A percentile compares a stretch with the other conserved stretches of the same genome.
Evolutionary conservation across 768 basidiomycete species (phyloP).

Genomic region (Mycena albidolilacea): DNA sequence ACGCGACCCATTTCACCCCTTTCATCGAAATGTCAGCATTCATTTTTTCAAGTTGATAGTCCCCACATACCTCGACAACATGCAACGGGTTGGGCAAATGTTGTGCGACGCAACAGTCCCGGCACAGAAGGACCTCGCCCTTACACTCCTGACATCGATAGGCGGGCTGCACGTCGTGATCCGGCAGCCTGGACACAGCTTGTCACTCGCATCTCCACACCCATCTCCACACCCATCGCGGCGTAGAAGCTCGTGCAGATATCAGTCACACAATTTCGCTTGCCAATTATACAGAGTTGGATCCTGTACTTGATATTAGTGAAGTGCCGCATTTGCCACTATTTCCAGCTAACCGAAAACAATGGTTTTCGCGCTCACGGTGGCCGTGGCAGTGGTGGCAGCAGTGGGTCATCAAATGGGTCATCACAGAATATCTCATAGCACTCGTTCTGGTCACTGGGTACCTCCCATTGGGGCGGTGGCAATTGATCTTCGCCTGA

Average conservation of each 20-base stretch:
- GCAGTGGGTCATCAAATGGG: not conserved
- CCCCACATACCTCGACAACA: not conserved
- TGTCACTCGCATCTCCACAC: not conserved
- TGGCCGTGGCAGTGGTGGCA: not conserved
- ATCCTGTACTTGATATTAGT: not conserved
- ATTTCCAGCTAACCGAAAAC: not conserved
- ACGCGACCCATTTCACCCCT: not conserved
- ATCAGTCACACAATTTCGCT: not conserved
- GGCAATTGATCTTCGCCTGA: no score
- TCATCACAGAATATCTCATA: not conserved
- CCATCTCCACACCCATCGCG: slow-evolving; percentile 13
- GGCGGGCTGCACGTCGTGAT: not conserved
- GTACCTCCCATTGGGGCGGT: not conserved
- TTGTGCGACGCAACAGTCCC: slow-evolving; percentile 23
- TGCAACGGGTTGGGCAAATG: slow-evolving; percentile 23
- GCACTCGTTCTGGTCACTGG: not conserved
- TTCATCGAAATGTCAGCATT: not conserved
- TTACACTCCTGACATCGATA: slow-evolving; percentile 15
- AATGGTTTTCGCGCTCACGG: not conserved
- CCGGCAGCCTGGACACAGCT: slow-evolving; percentile 1
- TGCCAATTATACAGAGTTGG: slow-evolving; percentile 4
- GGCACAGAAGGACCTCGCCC: not conserved
- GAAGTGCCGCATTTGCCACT: no score
- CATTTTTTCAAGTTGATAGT: not conserved
- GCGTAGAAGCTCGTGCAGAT: slow-evolving; percentile 1